Conservation (phyloP, 78 protist genomes). For the Chrysochromulina tobinii region DNA sequence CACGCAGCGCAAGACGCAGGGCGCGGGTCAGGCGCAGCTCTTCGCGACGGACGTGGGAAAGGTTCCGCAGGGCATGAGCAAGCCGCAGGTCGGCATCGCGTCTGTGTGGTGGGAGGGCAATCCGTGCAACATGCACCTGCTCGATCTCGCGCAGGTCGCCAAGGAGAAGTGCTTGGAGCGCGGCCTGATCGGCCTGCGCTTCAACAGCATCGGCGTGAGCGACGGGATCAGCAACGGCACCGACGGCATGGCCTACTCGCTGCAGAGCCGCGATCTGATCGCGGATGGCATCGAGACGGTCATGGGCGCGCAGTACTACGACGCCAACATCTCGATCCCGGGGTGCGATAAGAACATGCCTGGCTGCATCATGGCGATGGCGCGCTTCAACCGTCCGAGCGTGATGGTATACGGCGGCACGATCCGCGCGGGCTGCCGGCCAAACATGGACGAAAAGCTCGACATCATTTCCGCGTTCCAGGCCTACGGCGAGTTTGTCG, state of each 20-base stretch:
- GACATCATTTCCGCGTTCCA: conserved; percentile 82
- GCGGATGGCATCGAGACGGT: conserved; percentile 79
- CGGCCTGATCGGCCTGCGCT: conserved; percentile 73
- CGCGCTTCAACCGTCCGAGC: conserved; percentile 59
- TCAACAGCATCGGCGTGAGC: conserved; percentile 79
- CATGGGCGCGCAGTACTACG: conserved; percentile 72
- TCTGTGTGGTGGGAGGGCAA: conserved; percentile 79
- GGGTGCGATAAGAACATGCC: conserved; percentile 86
- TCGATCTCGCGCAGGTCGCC: conserved; percentile 40
- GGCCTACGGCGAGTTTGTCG: neutral
- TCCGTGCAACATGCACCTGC: conserved; percentile 74
- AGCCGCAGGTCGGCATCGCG: conserved; percentile 74
- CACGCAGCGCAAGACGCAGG: conserved; percentile 69
- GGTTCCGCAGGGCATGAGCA: conserved; percentile 48
- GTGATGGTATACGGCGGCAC: conserved; percentile 79
- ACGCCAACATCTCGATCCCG: conserved; percentile 68
- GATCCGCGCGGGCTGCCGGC: conserved; percentile 74
- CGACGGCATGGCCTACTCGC: conserved; percentile 67
- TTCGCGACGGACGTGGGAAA: conserved; percentile 63
- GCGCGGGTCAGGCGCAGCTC: conserved; percentile 81
- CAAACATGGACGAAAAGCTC: conserved; percentile 26
- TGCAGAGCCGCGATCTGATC: conserved; percentile 53
- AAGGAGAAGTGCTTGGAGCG: neutral
- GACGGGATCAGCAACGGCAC: conserved; percentile 82
- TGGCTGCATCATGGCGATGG: conserved; percentile 72